These are phyloP conservation scores for Monosporascus sp. DNA, from an alignment of 2,329 filamentous ascomycete genomes.

Conservation along the genomic window DNA sequence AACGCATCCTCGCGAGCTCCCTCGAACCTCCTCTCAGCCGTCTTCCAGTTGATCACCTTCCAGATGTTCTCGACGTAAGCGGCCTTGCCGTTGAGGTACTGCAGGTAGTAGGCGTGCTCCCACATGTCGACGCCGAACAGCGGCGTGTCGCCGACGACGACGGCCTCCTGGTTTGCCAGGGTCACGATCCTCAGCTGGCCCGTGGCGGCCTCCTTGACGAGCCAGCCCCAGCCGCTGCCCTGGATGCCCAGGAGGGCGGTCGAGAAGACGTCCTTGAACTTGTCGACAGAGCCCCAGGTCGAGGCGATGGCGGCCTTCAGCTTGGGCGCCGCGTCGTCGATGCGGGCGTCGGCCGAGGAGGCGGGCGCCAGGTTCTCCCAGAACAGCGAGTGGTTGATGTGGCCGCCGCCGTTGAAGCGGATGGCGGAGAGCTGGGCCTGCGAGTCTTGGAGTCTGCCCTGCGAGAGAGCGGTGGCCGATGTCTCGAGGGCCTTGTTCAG, in stretches of 20 bases:
- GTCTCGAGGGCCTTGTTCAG: conserved; percentile 63
- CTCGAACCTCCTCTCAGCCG: conserved; percentile 56
- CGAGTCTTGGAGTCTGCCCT: conserved; percentile 54
- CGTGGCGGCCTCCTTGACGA: conserved; percentile 59
- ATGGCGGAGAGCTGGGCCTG: conserved; percentile 62
- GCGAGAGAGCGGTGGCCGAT: conserved; percentile 51
- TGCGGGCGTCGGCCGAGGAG: conserved; percentile 50
- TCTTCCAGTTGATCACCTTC: conserved; percentile 76
- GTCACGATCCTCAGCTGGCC: conserved; percentile 67
- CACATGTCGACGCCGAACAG: conserved; percentile 83
- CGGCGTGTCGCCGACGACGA: conserved; percentile 58
- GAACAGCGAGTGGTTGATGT: conserved; percentile 91
- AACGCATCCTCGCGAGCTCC: conserved; percentile 25
- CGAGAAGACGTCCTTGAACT: conserved; percentile 63
- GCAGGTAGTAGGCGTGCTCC: conserved; percentile 90
- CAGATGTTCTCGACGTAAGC: conserved; percentile 73
- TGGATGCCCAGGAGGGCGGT: conserved; percentile 65
- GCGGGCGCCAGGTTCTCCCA: conserved; percentile 76
- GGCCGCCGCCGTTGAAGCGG: conserved; percentile 86
- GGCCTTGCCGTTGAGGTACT: conserved; percentile 73
- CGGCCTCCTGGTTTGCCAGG: conserved; percentile 82
- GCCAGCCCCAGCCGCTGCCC: conserved; percentile 86
- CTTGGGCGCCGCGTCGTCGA: conserved; percentile 49
- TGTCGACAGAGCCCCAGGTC: conserved; percentile 64
- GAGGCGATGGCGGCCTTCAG: conserved; percentile 57